These are phyloP conservation scores for Pythium diclinum DNA, from an alignment of 352 stramenopile genomes.

Conservation along the genomic window DNA sequence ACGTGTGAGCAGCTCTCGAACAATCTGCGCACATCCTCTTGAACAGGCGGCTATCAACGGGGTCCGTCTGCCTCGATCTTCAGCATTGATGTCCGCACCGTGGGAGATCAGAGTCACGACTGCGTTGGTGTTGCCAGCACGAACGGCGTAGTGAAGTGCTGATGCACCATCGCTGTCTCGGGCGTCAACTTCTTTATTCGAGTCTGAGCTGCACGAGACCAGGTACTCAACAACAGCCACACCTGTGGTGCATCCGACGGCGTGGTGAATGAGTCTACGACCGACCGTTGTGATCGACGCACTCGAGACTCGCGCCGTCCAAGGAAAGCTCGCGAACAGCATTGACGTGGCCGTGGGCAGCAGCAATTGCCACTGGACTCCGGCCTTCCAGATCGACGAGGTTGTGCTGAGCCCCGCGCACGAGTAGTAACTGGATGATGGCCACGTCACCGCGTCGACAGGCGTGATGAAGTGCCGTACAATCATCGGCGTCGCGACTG, in stretches of 20 bases:
- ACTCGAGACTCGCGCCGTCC: slow-evolving; percentile 31
- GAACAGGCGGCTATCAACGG: slow-evolving; percentile 1
- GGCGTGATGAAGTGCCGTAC: background rate
- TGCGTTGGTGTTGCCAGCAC: background rate
- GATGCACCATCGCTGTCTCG: background rate
- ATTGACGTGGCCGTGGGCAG: slow-evolving; percentile 32
- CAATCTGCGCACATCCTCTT: background rate
- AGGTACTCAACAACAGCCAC: slow-evolving; percentile 1
- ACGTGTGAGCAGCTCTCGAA: background rate
- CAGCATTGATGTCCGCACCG: slow-evolving; percentile 3
- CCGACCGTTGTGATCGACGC: slow-evolving; percentile 18
- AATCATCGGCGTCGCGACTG: background rate
- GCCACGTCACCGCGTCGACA: background rate
- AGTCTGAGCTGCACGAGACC: background rate
- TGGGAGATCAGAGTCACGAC: background rate
- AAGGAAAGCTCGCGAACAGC: slow-evolving; percentile 36
- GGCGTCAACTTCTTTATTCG: background rate
- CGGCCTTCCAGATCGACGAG: slow-evolving; percentile 29
- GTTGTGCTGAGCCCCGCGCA: background rate
- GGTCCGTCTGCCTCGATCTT: background rate
- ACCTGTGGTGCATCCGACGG: slow-evolving; percentile 12
- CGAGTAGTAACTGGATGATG: background rate
- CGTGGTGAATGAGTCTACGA: slow-evolving; percentile 25
- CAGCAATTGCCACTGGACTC: slow-evolving; percentile 38
- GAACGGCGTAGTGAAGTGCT: slow-evolving; percentile 4